Percentiles rank a stretch among this genome's conserved stretches.
phyloP scores from a whole-genome alignment of 176 grass and related monocot species.

The Triticum aestivum region IWGSC_CS_RefSeq_v2.1 NC_057799.1:55079800-55080299 shows the following conservation, averaged over 20 bases:
- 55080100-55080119: background rate
- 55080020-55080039: background rate
- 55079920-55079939: background rate
- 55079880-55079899: background rate
- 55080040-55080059: background rate
- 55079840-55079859: background rate
- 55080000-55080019: background rate
- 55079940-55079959: background rate
- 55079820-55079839: background rate
- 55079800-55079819: background rate
- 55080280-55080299: too few relatives aligned
- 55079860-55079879: conserved; percentile 11
- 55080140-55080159: background rate
- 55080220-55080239: background rate
- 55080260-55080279: too few relatives aligned
- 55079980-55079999: background rate
- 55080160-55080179: background rate
- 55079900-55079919: background rate
- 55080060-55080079: background rate
- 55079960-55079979: background rate
- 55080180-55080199: background rate
- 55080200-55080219: background rate
- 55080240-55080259: too few relatives aligned
- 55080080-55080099: background rate
- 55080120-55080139: background rate